Evolutionary conservation across 2,329 filamentous ascomycete genomes (phyloP).

Genomic region (Biscogniauxia marginata): DNA sequence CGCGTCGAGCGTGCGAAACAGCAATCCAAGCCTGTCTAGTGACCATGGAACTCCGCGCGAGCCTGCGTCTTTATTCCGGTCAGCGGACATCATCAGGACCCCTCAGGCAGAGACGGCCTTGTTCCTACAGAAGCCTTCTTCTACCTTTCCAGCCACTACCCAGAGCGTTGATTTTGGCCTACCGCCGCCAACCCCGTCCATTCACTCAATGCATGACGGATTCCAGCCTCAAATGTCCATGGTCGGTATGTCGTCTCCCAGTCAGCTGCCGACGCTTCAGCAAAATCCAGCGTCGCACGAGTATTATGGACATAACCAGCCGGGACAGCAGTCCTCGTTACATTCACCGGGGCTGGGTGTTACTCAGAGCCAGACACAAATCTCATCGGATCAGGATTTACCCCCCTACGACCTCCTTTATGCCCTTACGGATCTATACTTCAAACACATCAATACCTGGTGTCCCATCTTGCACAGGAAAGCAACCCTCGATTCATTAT

Average conservation of each 20-base stretch:
- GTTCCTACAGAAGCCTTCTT: conserved; percentile 61
- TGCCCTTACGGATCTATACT: conserved; percentile 71
- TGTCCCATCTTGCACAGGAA: conserved; percentile 88
- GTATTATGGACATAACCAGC: conserved; percentile 46
- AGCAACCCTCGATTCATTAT: conserved; percentile 77
- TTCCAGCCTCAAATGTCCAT: conserved; percentile 46
- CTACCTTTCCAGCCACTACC: conserved; percentile 45
- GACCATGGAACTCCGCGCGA: conserved; percentile 58
- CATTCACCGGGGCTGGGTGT: conserved; percentile 59
- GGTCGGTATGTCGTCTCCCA: conserved; percentile 40
- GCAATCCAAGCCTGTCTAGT: conserved; percentile 50
- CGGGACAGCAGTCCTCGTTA: conserved; percentile 37
- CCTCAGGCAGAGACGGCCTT: conserved; percentile 58
- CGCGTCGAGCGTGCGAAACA: conserved; percentile 46
- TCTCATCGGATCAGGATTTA: conserved; percentile 61
- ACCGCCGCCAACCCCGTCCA: conserved; percentile 43
- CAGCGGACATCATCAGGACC: conserved; percentile 49
- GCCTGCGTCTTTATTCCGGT: conserved; percentile 44
- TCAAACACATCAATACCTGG: conserved; percentile 79
- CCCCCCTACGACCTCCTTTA: conserved; percentile 75
- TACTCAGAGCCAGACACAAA: conserved; percentile 45
- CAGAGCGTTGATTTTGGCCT: conserved; percentile 52
- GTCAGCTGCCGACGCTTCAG: conserved; percentile 35
- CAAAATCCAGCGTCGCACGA: conserved; percentile 46
- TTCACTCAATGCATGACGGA: conserved; percentile 45